Base-by-base conservation (phyloP, 177 flowering plant species). In the Telopea speciosissima region DNA sequence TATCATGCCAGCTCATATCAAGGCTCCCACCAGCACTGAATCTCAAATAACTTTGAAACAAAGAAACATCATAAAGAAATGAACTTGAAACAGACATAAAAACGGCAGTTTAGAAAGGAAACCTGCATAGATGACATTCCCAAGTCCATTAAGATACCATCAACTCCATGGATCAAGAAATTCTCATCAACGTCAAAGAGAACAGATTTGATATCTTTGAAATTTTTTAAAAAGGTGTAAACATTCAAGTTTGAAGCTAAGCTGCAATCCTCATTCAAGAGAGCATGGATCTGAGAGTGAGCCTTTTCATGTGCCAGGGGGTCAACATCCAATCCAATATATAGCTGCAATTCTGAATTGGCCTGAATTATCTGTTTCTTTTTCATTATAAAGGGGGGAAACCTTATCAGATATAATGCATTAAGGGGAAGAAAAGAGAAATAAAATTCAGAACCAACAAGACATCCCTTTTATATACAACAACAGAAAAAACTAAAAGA, bases 71-170 rank as follows among this genome's bases (percentile, higher is more conserved):
- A 63, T 62, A 26, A 63, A 63, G 66, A 11, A 26, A 28, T 3
- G 31, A 31, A 22, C 42, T 26, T 63, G 66, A 8, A n/a, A 11
- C 5, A 33, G 40, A 33, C 40, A 63, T 0, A 6, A 14, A 40
- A 24, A 16, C 24, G 26, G 36, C 52, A 28, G 12, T 24, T 49
- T 42, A 40, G 26, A 62, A 68, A 24, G 33, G 77, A 75, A 70
- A 95, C 97, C 97, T 95, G 99, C 99, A 95, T 95, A 33, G 98
- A 95, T 75, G 99, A 95, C 88, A 95, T 87, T 73, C 99, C 99
- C 82, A 95, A 81, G 73, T 95, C 99, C 99, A 95, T 90, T 70
- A 95, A 75, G 54, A 94, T 92, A 49, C 92, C 97, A 82, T 92
- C 89, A 62, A 94, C 85, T 42, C 96, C 96, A 36, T 78, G 44